Evolutionary conservation across 768 basidiomycete species (phyloP), one percentile per base, ranked within the genome.

Genomic region (Trichaptum fuscoviolaceum): DNA sequence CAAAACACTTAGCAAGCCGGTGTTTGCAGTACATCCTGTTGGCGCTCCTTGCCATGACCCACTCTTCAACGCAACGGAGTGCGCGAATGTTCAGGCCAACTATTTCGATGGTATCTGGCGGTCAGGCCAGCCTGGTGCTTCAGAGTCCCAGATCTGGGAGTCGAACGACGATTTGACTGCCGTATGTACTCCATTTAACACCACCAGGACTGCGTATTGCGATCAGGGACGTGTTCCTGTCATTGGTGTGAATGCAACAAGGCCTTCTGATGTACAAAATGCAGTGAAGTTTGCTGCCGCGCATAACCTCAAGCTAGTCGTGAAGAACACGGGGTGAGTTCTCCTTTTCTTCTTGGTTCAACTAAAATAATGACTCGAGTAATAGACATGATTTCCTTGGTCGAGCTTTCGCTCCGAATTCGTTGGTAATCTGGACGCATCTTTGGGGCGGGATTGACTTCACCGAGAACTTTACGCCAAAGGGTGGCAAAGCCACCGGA

Each of bases 121-220:
- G 0, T 66, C 83, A 0, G 72, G 76, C n/a, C 76, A 77, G 34
- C 70, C 82, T 20, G 83, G 83, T 0, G 75, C 79, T 76, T 81
- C 75, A 75, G 83, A 63, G 23, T 58, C 64, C 72, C 2, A 78
- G 79, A 42, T 77, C 67, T 35, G 79, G 76, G 69, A 76, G n/a
- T 68, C 57, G 24, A 84, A 83, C 69, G 83, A 80, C 30, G 83
- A 81, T 57, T 81, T 84, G 61, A 79, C 79, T 67, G 79, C 77
- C 1, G 88, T 86, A 77, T 85, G 83, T 20, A 52, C 42, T 6
- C 42, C 42, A 57, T 66, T 85, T 57, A 79, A 86, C 66, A 80
- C 79, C 0, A 72, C 75, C 0, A 69, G 80, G 0, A 79, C 78
- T 4, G 59, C 75, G 20, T 3, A 12, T 52, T 85, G 83, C 65